Percentiles rank a stretch among this genome's conserved stretches.
phyloP scores from a whole-genome alignment of 75 land plant genomes.

The Chamaecyparis obtusa region DNA sequence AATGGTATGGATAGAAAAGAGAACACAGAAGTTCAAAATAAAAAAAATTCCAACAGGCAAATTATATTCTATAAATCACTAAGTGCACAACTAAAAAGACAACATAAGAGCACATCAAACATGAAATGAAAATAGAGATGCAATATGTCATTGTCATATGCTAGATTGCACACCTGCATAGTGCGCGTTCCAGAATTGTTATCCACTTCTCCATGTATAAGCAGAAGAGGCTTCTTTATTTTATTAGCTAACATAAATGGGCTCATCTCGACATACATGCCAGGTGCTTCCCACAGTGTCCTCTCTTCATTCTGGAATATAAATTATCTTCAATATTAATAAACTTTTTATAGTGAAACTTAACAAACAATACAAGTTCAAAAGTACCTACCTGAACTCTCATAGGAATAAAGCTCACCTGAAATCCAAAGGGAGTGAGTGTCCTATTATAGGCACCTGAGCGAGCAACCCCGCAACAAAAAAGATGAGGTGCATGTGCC shows the following conservation, averaged over 20 bases:
- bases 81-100: not conserved
- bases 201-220: constrained; percentile 96
- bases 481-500: constrained; percentile 94
- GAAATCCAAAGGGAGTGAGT: constrained; percentile 97
- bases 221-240: constrained; percentile 85
- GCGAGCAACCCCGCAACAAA: constrained; percentile 91
- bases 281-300: constrained; percentile 92
- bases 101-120: not conserved
- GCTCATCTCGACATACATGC: constrained; percentile 90
- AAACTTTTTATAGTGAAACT: not conserved
- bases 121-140: not conserved
- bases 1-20: not conserved
- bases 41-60: not conserved
- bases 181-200: constrained; percentile 92
- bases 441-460: constrained; percentile 98
- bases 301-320: constrained; percentile 81
- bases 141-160: not conserved
- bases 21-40: not conserved
- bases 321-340: not conserved
- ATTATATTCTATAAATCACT: not conserved
- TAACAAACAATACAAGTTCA: not conserved
- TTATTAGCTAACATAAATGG: constrained; percentile 97
- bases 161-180: constrained; percentile 69
- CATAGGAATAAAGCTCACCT: constrained; percentile 42
- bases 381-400: not conserved